Evolutionary conservation across 176 grass and related monocot species (phyloP), one percentile per base, ranked within the genome.

Genomic region (Bonia amplexicaulis): DNA sequence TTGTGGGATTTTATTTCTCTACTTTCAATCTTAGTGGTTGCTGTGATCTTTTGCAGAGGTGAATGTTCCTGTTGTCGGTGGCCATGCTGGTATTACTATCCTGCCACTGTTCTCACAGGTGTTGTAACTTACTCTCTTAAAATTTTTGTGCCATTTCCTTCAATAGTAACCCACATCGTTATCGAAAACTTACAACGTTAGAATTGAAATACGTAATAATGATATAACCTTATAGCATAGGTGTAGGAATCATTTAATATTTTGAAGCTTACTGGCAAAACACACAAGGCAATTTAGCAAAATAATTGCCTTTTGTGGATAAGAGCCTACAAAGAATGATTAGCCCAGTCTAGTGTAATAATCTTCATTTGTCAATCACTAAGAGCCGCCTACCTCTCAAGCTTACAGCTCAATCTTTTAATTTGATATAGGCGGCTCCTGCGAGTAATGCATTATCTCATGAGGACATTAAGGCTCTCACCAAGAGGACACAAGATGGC

Each of bases 401-500:
- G 1, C 29, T 66, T 51, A 46, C 8, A 17, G 27, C 27, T 31
- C 42, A 33, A 77, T 48, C 16, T 40, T 73, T 47, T 22, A 69
- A 42, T 49, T 78, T 58, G n/a, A 69, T 73, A 22, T 80, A 92
- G 93, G 96, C 91, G 12, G 94, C 96, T 78, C 90, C 93, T 80
- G 77, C 76, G 12, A 92, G 71, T 52, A 96, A 96, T 86, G 84
- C 86, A 20, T 85, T 98, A 80, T 88, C 90, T 4, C 66, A 88
- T 2, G 93, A 98, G 68, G 87, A 94, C 60, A 92, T 94, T 58
- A 89, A 86, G 61, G 96, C 91, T 59, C 91, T 99, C 65, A 96
- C 96, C 61, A 99, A 96, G 84, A 94, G 96, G 86, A 98, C 91
- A 66, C 96, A 99, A 85, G 93, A 99, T 45, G 96, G 96, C 74